These are phyloP conservation scores for Mycena galopus DNA, from an alignment of 768 basidiomycete species.

Conservation along the genomic window DNA sequence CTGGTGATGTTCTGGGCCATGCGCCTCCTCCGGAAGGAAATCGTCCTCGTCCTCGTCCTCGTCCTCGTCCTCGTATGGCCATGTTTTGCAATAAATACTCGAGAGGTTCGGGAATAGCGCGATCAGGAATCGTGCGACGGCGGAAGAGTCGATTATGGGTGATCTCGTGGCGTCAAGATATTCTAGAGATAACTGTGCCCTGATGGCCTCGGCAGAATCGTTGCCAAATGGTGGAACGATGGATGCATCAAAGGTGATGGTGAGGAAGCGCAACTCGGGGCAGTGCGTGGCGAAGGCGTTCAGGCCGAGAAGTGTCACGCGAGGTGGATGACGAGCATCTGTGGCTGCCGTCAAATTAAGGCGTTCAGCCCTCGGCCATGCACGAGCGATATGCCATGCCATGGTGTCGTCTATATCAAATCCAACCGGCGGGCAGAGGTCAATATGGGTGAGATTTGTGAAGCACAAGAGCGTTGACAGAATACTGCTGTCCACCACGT, in stretches of 20 bases:
- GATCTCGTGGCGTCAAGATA: background rate
- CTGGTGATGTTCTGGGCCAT: no score
- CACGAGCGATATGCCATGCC: background rate
- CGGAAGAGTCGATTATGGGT: background rate
- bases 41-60: no score
- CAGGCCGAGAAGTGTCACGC: background rate
- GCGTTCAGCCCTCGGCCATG: background rate
- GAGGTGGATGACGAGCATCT: background rate
- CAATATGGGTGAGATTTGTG: background rate
- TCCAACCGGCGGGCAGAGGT: background rate
- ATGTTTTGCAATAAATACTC: no score
- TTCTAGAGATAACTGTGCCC: background rate
- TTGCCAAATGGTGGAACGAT: conserved; percentile 1
- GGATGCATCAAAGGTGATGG: background rate
- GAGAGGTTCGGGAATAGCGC: background rate
- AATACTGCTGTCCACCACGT: background rate
- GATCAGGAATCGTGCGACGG: background rate
- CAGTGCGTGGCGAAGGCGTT: background rate
- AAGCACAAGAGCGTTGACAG: background rate
- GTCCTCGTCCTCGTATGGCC: no score
- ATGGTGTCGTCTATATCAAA: conserved; percentile 2
- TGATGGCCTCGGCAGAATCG: background rate
- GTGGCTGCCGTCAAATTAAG: background rate
- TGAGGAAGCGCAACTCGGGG: background rate
- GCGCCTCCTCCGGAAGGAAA: no score